These are phyloP conservation scores for Yarrowia deformans DNA, from an alignment of 805 yeast species.

Conservation along the genomic window DNA sequence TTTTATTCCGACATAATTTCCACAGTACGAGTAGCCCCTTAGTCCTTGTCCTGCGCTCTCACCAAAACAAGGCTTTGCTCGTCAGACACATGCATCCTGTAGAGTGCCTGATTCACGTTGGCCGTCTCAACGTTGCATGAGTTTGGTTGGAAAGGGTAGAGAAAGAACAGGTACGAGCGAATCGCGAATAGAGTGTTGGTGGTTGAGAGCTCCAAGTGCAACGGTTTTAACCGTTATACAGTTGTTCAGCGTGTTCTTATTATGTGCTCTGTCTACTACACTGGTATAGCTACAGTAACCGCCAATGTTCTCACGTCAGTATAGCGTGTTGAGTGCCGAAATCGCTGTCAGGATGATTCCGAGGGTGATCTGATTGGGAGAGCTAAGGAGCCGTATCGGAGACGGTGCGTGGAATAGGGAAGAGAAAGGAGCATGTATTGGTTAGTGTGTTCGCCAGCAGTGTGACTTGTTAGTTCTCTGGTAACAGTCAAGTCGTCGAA, in stretches of 20 bases:
- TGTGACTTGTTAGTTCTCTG: too few relatives aligned
- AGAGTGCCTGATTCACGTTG: background rate
- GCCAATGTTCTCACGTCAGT: too few relatives aligned
- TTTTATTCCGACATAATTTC: background rate
- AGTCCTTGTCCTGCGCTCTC: background rate
- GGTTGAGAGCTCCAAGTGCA: too few relatives aligned
- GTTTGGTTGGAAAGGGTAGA: background rate
- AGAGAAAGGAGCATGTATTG: too few relatives aligned
- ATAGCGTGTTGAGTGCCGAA: background rate
- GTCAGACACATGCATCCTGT: background rate
- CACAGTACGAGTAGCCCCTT: background rate
- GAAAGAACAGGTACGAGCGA: too few relatives aligned
- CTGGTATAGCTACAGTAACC: too few relatives aligned
- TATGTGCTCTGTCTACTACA: too few relatives aligned
- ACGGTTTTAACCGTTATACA: too few relatives aligned
- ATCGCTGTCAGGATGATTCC: background rate
- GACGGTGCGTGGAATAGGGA: background rate
- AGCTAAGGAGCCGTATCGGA: background rate
- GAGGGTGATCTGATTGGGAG: constrained; percentile 1
- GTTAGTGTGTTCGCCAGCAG: too few relatives aligned
- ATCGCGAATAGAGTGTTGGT: too few relatives aligned
- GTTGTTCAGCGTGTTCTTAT: too few relatives aligned
- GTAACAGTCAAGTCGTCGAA: background rate
- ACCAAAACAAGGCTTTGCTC: background rate
- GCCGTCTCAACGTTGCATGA: background rate